These are phyloP conservation scores for Rhododendron molle DNA, from an alignment of 148 eudicot genomes.

Conservation along the genomic window DNA sequence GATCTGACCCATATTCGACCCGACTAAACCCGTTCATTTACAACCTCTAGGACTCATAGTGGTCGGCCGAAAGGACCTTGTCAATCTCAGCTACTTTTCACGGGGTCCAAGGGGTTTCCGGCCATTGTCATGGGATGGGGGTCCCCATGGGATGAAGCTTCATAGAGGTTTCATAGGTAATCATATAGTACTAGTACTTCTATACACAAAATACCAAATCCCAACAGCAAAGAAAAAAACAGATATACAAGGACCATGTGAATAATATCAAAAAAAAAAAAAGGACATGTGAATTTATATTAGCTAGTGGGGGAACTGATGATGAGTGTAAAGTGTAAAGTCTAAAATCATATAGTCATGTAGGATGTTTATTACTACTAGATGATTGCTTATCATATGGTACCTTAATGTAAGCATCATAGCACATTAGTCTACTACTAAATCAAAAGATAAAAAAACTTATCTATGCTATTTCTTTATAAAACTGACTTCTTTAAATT, in stretches of 20 bases:
- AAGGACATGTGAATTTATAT: no score
- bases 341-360: no score
- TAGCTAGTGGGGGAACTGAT: no score
- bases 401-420: background rate
- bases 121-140: background rate
- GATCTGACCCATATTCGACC: no score
- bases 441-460: background rate
- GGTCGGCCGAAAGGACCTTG: no score
- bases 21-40: no score
- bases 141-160: background rate
- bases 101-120: no score
- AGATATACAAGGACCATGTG: background rate
- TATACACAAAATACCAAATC: background rate
- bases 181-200: background rate
- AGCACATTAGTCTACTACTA: background rate
- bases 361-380: no score
- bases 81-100: background rate
- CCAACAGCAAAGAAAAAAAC: background rate
- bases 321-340: no score
- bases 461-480: background rate
- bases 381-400: background rate
- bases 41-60: no score
- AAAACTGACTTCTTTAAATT: no score
- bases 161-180: background rate
- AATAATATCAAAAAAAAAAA: background rate